Evolutionary conservation across 2,329 filamentous ascomycete species (phyloP).

Genomic region (Diaporthe citriasiana): DNA sequence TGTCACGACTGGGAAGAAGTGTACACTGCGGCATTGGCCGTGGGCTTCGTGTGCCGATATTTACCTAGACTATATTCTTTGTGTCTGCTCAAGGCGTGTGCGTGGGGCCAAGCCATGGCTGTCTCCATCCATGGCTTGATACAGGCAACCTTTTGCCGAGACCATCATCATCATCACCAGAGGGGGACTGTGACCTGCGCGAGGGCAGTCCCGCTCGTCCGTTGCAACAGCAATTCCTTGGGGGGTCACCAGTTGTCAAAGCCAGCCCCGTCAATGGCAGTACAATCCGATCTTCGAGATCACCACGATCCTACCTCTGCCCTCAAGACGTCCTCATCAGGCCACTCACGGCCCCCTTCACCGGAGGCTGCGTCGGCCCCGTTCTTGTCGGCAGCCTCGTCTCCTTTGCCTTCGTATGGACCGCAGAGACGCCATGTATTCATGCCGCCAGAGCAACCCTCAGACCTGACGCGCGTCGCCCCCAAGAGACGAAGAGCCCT

Average conservation of each 20-base stretch:
- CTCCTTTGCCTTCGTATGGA: background rate
- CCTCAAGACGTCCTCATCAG: constrained; percentile 8
- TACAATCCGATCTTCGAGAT: constrained; percentile 28
- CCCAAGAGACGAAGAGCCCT: constrained; percentile 65
- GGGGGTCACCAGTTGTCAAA: background rate
- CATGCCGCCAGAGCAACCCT: background rate
- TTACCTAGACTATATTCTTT: background rate
- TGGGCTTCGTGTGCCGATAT: background rate
- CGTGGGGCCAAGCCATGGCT: constrained; percentile 3
- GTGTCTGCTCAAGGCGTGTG: background rate
- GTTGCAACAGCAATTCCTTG: background rate
- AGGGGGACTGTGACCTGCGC: background rate
- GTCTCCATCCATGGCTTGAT: constrained; percentile 7
- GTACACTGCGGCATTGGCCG: constrained; percentile 2
- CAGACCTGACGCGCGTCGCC: background rate
- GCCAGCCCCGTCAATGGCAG: constrained; percentile 11
- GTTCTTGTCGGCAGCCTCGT: background rate
- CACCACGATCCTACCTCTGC: constrained; percentile 12
- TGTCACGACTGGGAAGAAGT: background rate
- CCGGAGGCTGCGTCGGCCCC: background rate
- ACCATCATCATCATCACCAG: background rate
- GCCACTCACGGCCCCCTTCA: background rate
- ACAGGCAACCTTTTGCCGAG: constrained; percentile 1
- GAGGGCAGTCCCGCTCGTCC: background rate
- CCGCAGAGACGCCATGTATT: background rate